phyloP scores from a whole-genome alignment of 2,329 filamentous ascomycete genomes.

The Beauveria rudraprayagi region DNA sequence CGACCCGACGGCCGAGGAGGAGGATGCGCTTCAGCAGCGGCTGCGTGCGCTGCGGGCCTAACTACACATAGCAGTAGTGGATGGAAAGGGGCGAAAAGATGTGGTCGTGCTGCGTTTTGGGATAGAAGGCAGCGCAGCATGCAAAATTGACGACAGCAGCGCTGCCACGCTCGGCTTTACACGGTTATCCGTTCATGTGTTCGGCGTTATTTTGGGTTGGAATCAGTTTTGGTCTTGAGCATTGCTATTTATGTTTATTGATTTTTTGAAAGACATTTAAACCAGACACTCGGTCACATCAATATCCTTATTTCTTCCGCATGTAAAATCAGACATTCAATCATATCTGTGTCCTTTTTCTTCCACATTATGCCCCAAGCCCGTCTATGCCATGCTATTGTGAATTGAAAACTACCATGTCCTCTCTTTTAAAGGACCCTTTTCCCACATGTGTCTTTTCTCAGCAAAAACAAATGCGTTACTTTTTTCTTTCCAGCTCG shows the following conservation, averaged over 20 bases:
- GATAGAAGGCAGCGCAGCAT: background rate
- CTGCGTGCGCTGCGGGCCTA: slow-evolving; percentile 48
- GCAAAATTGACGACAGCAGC: background rate
- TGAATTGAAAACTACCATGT: background rate
- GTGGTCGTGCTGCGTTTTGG: background rate
- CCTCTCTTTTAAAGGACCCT: background rate
- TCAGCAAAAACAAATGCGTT: too few species aligned
- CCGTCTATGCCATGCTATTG: background rate
- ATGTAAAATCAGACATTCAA: background rate
- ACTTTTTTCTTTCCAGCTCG: too few species aligned
- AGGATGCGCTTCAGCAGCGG: slow-evolving; percentile 63
- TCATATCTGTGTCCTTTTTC: background rate
- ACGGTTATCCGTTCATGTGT: slow-evolving; percentile 2
- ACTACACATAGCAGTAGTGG: background rate
- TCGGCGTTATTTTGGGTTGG: slow-evolving; percentile 4
- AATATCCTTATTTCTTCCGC: background rate
- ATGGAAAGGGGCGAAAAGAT: background rate
- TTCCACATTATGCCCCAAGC: background rate
- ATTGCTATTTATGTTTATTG: background rate
- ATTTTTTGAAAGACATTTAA: slow-evolving; percentile 3
- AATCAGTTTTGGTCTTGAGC: background rate
- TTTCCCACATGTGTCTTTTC: background rate
- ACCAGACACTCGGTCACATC: background rate
- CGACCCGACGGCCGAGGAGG: slow-evolving; percentile 68
- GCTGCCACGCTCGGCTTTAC: background rate